Conservation (phyloP, 352 stramenopile species). For the Globisporangium middletonii region DNA sequence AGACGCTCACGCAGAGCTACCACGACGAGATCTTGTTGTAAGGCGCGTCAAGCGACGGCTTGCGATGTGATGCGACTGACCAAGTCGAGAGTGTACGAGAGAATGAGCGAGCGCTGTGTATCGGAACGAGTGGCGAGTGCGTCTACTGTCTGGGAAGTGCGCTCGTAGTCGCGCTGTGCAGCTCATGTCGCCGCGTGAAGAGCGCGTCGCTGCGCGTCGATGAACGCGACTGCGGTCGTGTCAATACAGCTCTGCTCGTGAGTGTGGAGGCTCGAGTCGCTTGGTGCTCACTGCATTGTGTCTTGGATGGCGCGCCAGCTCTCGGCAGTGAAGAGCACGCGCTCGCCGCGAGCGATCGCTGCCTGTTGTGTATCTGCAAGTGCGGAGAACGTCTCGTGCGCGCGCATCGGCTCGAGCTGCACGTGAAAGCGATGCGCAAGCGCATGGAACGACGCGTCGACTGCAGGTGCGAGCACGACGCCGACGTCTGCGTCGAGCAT, state of each 20-base stretch:
- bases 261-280: neutral
- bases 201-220: neutral
- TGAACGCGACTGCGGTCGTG: neutral
- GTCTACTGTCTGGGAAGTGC: neutral
- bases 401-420: slow-evolving; percentile 21
- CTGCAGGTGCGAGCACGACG: slow-evolving; percentile 24
- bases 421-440: slow-evolving; percentile 33
- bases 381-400: slow-evolving; percentile 13
- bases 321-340: slow-evolving; percentile 21
- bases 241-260: neutral
- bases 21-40: slow-evolving; percentile 88
- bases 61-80: neutral
- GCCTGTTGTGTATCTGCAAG: neutral
- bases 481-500: slow-evolving; percentile 60
- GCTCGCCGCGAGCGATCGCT: neutral
- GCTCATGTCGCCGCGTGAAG: too few species aligned
- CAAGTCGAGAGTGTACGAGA: neutral
- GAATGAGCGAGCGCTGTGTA: neutral
- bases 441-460: slow-evolving; percentile 15
- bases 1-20: slow-evolving; percentile 84
- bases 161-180: too few species aligned
- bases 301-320: neutral
- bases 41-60: neutral
- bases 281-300: neutral
- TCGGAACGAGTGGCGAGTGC: neutral